Evolutionary conservation across 2,329 filamentous ascomycete species (phyloP).

Genomic region (Fusarium haematococcum): DNA sequence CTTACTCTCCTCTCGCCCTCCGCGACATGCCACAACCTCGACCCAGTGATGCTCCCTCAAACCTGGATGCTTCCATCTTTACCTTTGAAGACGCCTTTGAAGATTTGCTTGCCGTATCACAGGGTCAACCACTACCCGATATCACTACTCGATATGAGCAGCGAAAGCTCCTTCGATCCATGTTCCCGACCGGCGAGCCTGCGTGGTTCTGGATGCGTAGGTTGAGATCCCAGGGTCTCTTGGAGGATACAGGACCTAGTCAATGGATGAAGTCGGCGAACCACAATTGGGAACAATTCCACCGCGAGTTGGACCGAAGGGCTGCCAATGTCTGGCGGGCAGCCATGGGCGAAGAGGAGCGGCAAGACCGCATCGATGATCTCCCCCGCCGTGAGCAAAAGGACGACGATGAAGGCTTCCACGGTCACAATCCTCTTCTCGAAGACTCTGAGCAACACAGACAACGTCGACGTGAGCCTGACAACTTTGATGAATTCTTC

Average conservation of each 20-base stretch:
- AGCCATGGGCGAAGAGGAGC: slow-evolving; percentile 22
- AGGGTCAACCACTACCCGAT: slow-evolving; percentile 56
- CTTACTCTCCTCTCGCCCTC: slow-evolving; percentile 52
- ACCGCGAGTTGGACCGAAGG: slow-evolving; percentile 46
- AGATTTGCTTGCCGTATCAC: slow-evolving; percentile 64
- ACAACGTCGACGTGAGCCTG: slow-evolving; percentile 36
- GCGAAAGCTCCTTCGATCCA: slow-evolving; percentile 51
- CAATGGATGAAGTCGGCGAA: slow-evolving; percentile 26
- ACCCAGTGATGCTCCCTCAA: slow-evolving; percentile 57
- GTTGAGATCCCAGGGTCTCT: slow-evolving; percentile 53
- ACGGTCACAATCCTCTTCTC: slow-evolving; percentile 9
- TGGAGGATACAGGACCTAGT: slow-evolving; percentile 47
- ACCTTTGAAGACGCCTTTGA: slow-evolving; percentile 70
- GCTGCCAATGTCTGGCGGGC: slow-evolving; percentile 46
- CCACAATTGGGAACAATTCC: slow-evolving; percentile 46
- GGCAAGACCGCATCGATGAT: slow-evolving; percentile 17
- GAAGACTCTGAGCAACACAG: slow-evolving; percentile 21
- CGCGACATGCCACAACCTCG: slow-evolving; percentile 59
- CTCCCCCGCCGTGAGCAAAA: slow-evolving; percentile 21
- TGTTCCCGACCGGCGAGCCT: slow-evolving; percentile 56
- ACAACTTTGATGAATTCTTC: slow-evolving; percentile 58
- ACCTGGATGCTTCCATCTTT: slow-evolving; percentile 54
- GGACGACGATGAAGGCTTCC: slow-evolving; percentile 23
- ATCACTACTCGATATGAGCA: slow-evolving; percentile 52
- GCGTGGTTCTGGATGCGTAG: slow-evolving; percentile 56